Percentiles rank a stretch among this genome's conserved stretches.
These are phyloP conservation scores for Solanum chiquidenum DNA, from an alignment of 257 asterid genomes.

Conservation along the genomic window DNA sequence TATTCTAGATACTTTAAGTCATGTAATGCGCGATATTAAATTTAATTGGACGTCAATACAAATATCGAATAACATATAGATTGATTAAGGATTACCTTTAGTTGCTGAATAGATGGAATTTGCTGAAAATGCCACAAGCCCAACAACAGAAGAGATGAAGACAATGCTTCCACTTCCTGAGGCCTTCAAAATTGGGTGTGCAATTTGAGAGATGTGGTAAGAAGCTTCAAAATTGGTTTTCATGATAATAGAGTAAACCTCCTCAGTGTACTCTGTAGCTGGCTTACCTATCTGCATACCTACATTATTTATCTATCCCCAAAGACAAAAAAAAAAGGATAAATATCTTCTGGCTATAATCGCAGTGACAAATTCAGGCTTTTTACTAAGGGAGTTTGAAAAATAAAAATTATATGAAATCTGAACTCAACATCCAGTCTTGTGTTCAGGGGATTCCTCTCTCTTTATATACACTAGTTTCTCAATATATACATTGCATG, in stretches of 20 bases:
- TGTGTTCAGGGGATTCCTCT: no score
- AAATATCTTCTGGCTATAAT: accelerated
- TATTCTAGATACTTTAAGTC: no score
- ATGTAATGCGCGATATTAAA: no score
- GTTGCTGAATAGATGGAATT: background rate
- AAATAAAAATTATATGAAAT: no score
- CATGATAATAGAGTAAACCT: background rate
- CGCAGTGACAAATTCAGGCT: accelerated
- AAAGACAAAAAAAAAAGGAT: background rate
- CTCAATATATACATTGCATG: no score
- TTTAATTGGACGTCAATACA: no score
- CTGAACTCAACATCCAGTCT: no score
- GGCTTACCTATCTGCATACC: background rate
- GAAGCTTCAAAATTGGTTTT: background rate
- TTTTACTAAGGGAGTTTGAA: no score
- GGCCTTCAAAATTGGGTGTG: background rate
- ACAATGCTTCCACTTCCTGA: background rate
- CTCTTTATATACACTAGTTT: background rate
- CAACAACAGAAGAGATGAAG: background rate
- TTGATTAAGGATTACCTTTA: background rate
- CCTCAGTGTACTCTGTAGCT: background rate
- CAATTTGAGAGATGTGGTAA: background rate
- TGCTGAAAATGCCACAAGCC: background rate
- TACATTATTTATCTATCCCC: background rate
- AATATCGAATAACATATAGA: no score